Base-by-base conservation (phyloP, 331 rosid species). In the Acacia concinna region DNA sequence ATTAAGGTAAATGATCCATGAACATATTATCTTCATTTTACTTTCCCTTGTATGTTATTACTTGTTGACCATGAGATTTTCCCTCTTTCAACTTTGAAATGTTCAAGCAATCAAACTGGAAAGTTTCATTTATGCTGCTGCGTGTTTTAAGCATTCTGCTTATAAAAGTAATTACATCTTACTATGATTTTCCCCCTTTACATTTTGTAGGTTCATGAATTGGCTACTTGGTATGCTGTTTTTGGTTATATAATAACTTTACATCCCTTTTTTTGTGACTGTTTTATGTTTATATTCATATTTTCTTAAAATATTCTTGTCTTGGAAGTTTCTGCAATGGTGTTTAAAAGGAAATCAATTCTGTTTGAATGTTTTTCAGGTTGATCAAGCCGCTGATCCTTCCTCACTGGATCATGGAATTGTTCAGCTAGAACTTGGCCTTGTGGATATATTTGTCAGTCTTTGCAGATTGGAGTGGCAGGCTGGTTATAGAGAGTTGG, bases 391-490 rank as follows among this genome's bases (percentile, higher is more conserved):
- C 57, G 82, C 81, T 63, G 82, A 85, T 74, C 68, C 89, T 43
- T 73, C 82, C 62, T 76, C 87, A 56, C 71, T 68, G 6, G 91
- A 91, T 89, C 85, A 89, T 44, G 84, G 79, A 74, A 60, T 86
- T 69, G 85, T 90, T 87, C 87, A 91, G 88, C 88, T 85, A 81
- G 99, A 95, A 84, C 91, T 91, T 86, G 88, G 97, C 81, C 97
- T 95, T 68, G 99, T 93, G 71, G 97, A 95, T 85, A 84, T 91
- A 78, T 95, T 95, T 86, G 81, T 95, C 71, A 85, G 92, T 87
- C 91, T 92, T 54, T 95, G 99, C 82, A 85, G 94, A 70, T 89
- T 95, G 73, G 99, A 93, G 75, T 95, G 99, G 99, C 99, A 95
- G 84, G 83, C 90, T 69, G 99, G 99, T 81, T 93, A 91, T 59